These are phyloP conservation scores for Saccharomycopsis capsularis DNA, from an alignment of 805 yeast genomes.

Conservation along the genomic window DNA sequence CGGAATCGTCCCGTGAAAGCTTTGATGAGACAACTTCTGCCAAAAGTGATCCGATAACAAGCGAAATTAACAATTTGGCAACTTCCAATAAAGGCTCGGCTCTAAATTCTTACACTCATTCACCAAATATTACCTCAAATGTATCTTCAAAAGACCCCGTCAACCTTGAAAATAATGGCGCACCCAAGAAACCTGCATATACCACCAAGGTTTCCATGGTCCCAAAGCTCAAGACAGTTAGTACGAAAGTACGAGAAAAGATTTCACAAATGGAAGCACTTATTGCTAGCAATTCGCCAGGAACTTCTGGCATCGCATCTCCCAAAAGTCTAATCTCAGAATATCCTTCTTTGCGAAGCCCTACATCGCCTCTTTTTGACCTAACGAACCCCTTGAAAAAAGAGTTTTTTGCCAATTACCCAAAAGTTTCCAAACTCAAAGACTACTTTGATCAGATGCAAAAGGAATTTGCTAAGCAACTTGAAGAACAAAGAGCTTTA, in stretches of 20 bases:
- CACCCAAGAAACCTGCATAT: conserved; percentile 4
- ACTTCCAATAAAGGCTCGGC: not conserved
- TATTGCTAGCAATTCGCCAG: not conserved
- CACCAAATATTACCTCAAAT: too few relatives aligned
- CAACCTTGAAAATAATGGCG: not conserved
- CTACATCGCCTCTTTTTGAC: not conserved
- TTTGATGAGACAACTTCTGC: not conserved
- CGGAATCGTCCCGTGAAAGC: not conserved
- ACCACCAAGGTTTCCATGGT: conserved; percentile 16
- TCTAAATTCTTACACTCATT: too few relatives aligned
- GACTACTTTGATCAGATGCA: conserved; percentile 66
- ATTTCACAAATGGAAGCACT: conserved; percentile 22
- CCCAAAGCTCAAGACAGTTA: conserved; percentile 9
- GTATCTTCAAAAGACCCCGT: not conserved
- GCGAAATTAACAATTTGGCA: not conserved
- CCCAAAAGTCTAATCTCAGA: not conserved
- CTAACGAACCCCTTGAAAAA: conserved; percentile 2
- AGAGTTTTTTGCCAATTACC: conserved; percentile 7
- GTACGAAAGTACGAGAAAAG: conserved; percentile 17
- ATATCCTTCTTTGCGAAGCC: conserved; percentile 5
- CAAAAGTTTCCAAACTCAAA: conserved; percentile 55
- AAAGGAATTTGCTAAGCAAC: conserved; percentile 72
- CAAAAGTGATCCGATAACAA: not conserved
- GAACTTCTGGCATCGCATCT: conserved; percentile 1
- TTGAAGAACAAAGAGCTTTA: conserved; percentile 76